phyloP scores from a whole-genome alignment of 495 filamentous ascomycete species.

The Tricharina praecox region DNA sequence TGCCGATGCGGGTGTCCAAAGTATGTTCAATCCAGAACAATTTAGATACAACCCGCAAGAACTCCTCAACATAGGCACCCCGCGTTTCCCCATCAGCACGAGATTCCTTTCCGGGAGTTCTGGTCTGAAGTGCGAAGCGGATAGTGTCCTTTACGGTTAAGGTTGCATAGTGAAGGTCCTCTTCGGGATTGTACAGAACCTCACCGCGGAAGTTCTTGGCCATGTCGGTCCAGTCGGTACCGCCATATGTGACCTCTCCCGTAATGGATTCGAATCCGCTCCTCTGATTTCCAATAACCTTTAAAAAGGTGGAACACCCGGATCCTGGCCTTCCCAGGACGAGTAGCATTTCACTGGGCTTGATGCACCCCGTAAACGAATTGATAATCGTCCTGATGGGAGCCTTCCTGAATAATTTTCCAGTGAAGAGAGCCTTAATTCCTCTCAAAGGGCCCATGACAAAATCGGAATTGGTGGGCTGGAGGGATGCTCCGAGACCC shows the following conservation, averaged over 20 bases:
- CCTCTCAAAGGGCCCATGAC: conserved; percentile 41
- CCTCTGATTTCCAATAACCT: conserved; percentile 49
- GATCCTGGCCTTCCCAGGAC: conserved; percentile 56
- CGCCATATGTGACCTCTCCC: conserved; percentile 50
- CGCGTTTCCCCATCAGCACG: conserved; percentile 44
- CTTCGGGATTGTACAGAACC: conserved; percentile 31
- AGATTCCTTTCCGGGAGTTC: conserved; percentile 48
- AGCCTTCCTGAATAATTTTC: conserved; percentile 30
- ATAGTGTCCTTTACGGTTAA: conserved; percentile 54
- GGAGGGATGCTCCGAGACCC: conserved; percentile 48
- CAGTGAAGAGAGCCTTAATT: conserved; percentile 33
- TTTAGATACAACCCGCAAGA: conserved; percentile 53
- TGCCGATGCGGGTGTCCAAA: conserved; percentile 49
- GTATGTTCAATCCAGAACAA: conserved; percentile 65
- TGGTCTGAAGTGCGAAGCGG: conserved; percentile 49
- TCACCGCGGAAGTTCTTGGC: conserved; percentile 43
- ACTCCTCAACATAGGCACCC: conserved; percentile 45
- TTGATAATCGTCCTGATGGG: conserved; percentile 46
- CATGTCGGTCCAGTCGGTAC: conserved; percentile 42
- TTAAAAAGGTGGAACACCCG: conserved; percentile 54
- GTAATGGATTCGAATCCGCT: conserved; percentile 44
- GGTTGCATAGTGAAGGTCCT: conserved; percentile 58
- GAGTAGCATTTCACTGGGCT: conserved; percentile 38
- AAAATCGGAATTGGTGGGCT: conserved; percentile 45
- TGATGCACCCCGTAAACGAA: conserved; percentile 40